Evolutionary conservation across 768 basidiomycete genomes (phyloP).

Genomic region (Pulveroboletus frians): DNA sequence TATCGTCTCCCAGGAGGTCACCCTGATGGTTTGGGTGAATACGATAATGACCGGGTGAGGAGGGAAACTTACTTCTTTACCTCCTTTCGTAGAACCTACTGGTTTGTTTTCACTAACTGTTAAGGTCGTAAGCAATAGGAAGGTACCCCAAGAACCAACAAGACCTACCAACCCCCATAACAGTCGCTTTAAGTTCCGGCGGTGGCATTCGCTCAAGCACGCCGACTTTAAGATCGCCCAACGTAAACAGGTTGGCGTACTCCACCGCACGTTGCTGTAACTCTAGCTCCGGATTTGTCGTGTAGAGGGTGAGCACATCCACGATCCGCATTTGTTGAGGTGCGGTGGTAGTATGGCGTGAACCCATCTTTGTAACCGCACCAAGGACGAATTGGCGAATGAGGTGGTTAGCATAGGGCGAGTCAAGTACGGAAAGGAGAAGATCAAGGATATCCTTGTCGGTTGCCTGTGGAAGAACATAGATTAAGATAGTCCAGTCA

Average conservation of each 20-base stretch:
- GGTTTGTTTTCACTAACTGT: conserved; percentile 93
- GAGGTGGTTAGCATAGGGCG: conserved; percentile 89
- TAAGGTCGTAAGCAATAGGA: conserved; percentile 2
- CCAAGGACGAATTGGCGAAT: conserved; percentile 90
- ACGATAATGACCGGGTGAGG: background rate
- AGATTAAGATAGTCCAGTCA: background rate
- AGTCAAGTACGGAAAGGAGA: conserved; percentile 79
- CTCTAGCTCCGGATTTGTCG: conserved; percentile 88
- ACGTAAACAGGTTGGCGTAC: conserved; percentile 78
- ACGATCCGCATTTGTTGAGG: conserved; percentile 75
- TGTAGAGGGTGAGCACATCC: conserved; percentile 72
- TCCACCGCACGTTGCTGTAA: conserved; percentile 95
- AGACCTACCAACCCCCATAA: conserved; percentile 81
- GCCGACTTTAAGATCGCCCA: conserved; percentile 72
- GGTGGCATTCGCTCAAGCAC: conserved; percentile 99
- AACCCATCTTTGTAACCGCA: conserved; percentile 83
- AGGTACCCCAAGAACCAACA: background rate
- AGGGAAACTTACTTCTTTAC: conserved; percentile 55
- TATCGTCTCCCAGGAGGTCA: conserved; percentile 83
- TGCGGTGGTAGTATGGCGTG: conserved; percentile 62
- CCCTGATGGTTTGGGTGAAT: conserved; percentile 30
- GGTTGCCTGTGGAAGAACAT: conserved; percentile 44
- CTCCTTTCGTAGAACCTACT: conserved; percentile 82
- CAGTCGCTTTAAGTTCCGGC: conserved; percentile 94
- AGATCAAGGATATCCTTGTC: conserved; percentile 86